Evolutionary conservation across 768 basidiomycete genomes (phyloP), one percentile per base, ranked within the genome.

Genomic region (Cystofilobasidium macerans): DNA sequence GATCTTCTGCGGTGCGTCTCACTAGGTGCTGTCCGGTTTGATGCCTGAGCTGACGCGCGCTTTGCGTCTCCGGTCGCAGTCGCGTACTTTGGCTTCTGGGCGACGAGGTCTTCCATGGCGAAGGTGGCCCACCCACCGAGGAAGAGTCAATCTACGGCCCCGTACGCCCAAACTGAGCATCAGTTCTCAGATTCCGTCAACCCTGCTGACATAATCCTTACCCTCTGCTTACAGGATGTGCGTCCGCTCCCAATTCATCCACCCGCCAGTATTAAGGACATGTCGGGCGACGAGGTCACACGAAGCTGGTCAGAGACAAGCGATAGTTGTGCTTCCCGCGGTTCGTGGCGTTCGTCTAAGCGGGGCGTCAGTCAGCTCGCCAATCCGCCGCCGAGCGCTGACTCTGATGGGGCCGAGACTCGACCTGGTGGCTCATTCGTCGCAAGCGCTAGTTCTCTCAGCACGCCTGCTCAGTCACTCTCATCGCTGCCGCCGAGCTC

Each of bases 51-150:
- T 16, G 38, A 40, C 9, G 38, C 8, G 9, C n/a, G 45, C n/a
- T 54, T 8, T 32, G 28, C 30, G 5, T 2, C 16, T 11, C 16
- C 28, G 28, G 7, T 47, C n/a, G 14, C 51, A 54, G 51, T 11
- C 51, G 51, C 16, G 32, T 63, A 1, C 38, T 18, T 9, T 54
- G 62, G 62, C 48, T 63, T 3, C 48, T 63, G 36, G 62, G 62
- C 16, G 62, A 63, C 53, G 62, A 63, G 30, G 62, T 63, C 9
- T 63, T 54, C 62, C 62, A 63, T 20, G 62, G 62, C 18, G 62
- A 63, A 28, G 62, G 53, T 1, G 62, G 62, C 2, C 51, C 62
- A 16, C 62, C 62, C 1, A 42, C 62, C 1, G 53, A 63, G 13
- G 62, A 56, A 40, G 62, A 63, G 38, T 28, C 24, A 5, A 51